Evolutionary conservation across 2,329 filamentous ascomycete species (phyloP).

Genomic region (Phaeosphaeria sp.): DNA sequence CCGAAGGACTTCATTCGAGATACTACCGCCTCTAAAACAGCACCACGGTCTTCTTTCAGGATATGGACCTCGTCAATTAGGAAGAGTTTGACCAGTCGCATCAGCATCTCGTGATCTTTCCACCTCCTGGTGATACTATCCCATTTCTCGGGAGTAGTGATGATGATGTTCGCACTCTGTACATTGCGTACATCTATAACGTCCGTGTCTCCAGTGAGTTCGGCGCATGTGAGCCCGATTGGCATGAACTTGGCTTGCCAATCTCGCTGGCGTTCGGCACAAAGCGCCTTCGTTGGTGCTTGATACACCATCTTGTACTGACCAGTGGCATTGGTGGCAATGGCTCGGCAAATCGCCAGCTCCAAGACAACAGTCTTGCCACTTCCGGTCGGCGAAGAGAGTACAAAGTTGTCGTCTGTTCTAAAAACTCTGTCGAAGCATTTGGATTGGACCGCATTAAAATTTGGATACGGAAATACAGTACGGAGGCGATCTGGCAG

Average conservation of each 20-base stretch:
- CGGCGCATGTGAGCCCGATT: conserved; percentile 72
- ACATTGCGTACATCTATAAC: conserved; percentile 70
- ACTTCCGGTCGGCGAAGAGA: conserved; percentile 83
- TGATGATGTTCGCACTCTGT: conserved; percentile 78
- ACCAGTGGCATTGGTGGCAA: conserved; percentile 61
- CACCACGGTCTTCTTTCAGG: conserved; percentile 78
- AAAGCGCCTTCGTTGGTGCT: conserved; percentile 84
- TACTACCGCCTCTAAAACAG: conserved; percentile 82
- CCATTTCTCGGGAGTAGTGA: conserved; percentile 92
- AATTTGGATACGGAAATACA: conserved; percentile 74
- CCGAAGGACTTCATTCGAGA: conserved; percentile 86
- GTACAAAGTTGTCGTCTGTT: conserved; percentile 75
- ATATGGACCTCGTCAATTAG: conserved; percentile 90
- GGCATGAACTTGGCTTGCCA: conserved; percentile 77
- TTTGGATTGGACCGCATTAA: conserved; percentile 85
- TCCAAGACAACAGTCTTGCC: conserved; percentile 85
- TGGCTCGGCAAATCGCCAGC: conserved; percentile 77
- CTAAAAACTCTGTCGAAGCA: conserved; percentile 73
- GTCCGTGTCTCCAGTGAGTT: conserved; percentile 83
- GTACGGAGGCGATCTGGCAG: conserved; percentile 73
- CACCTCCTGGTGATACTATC: conserved; percentile 88
- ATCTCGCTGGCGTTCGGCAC: conserved; percentile 75
- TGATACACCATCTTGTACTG: conserved; percentile 85
- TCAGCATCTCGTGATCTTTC: conserved; percentile 77
- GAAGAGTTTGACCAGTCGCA: conserved; percentile 78